A percentile compares a stretch with the other conserved stretches of the same genome.
These are phyloP conservation scores for Fusarium hostae DNA, from an alignment of 2,329 filamentous ascomycete genomes.

Conservation along the genomic window DNA sequence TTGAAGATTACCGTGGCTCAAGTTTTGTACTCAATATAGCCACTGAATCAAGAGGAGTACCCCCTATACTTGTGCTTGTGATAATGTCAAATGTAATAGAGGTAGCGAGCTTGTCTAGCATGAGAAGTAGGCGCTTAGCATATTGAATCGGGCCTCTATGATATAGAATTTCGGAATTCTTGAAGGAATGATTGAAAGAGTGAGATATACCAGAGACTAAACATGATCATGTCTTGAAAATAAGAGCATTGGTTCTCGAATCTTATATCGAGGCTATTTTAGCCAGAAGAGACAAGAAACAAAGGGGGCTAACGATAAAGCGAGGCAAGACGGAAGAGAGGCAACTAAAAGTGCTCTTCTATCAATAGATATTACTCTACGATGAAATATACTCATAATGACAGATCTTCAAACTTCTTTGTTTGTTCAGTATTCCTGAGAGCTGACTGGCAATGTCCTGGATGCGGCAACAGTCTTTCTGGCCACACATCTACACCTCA, in stretches of 20 bases:
- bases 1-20: too few species aligned
- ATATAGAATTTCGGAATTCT: too few species aligned
- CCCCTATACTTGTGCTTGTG: too few species aligned
- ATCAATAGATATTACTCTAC: fast-evolving
- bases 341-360: background rate
- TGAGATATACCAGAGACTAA: too few species aligned
- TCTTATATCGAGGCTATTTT: background rate
- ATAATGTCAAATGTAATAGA: too few species aligned
- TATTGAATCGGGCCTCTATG: too few species aligned
- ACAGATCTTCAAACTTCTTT: background rate
- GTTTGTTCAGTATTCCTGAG: background rate
- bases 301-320: background rate
- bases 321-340: background rate
- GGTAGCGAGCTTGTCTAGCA: background rate
- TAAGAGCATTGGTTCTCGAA: background rate
- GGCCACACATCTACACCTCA: background rate
- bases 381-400: background rate
- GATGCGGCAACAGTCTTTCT: background rate
- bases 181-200: too few species aligned
- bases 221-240: background rate
- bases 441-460: too few species aligned
- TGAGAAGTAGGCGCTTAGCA: too few species aligned
- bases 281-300: background rate
- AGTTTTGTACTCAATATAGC: too few species aligned
- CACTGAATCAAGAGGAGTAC: too few species aligned